Evolutionary conservation across 148 eudicot species (phyloP).

Genomic region (Rhododendron williamsianum): DNA sequence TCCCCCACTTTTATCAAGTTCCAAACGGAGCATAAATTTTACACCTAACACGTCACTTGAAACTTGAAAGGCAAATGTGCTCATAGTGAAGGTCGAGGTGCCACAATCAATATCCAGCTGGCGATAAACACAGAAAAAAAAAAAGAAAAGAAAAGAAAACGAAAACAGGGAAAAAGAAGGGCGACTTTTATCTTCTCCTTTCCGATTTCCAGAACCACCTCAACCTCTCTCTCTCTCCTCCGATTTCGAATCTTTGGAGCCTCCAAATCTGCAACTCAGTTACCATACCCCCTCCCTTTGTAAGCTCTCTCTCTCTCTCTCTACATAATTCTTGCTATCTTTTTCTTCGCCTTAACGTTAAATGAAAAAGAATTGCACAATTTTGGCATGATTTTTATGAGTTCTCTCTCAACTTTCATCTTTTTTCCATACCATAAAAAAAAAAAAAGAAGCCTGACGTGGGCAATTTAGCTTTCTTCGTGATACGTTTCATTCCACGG

Average conservation of each 20-base stretch:
- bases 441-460: no score
- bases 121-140: not conserved
- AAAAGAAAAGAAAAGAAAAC: no score
- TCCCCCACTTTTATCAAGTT: no score
- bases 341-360: not conserved
- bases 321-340: not conserved
- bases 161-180: not conserved
- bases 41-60: no score
- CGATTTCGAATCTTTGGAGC: slow-evolving; percentile 4
- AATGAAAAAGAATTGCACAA: not conserved
- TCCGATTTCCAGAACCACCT: not conserved
- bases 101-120: not conserved
- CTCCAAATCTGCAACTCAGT: not conserved
- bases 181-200: not conserved
- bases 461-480: no score
- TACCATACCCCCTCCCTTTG: not conserved
- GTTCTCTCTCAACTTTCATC: not conserved
- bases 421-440: no score
- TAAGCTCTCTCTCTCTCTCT: not conserved
- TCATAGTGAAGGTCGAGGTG: not conserved
- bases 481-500: not conserved
- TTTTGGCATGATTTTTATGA: not conserved
- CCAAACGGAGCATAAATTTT: no score
- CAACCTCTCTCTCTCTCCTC: not conserved
- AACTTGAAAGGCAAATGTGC: no score